phyloP scores from a whole-genome alignment of 495 filamentous ascomycete species.

The Penicillium atrosanguineum region DNA sequence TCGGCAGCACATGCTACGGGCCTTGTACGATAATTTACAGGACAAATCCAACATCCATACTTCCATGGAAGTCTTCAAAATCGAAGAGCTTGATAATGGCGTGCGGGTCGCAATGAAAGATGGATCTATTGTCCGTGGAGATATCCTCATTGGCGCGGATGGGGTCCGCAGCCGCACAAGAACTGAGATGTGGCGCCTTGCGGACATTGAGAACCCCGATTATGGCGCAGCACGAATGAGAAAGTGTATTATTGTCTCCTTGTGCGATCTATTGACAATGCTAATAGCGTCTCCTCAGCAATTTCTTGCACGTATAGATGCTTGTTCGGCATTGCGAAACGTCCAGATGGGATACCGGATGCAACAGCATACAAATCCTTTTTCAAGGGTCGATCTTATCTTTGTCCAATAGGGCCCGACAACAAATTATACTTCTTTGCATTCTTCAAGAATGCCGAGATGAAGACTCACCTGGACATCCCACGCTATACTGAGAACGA shows the following conservation, averaged over 20 bases:
- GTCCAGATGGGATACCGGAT: not conserved
- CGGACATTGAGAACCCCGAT: slow-evolving; percentile 7
- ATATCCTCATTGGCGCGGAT: slow-evolving; percentile 47
- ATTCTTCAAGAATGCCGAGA: slow-evolving; percentile 5
- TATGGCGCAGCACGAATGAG: not conserved
- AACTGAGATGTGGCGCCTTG: slow-evolving; percentile 36
- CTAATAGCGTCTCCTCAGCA: not conserved
- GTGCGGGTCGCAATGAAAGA: slow-evolving; percentile 12
- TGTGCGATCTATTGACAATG: not conserved
- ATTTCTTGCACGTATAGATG: slow-evolving; percentile 11
- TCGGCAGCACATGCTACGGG: slow-evolving; percentile 22
- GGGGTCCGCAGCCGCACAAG: slow-evolving; percentile 45
- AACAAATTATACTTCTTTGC: slow-evolving; percentile 6
- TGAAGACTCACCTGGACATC: not conserved
- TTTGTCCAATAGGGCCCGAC: not conserved
- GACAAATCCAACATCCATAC: slow-evolving; percentile 14
- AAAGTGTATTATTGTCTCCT: not conserved
- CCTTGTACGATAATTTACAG: slow-evolving; percentile 15
- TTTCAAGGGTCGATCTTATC: slow-evolving; percentile 7
- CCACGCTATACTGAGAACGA: not conserved
- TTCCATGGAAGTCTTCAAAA: slow-evolving; percentile 5
- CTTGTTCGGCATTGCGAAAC: slow-evolving; percentile 12
- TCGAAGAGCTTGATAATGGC: slow-evolving; percentile 5
- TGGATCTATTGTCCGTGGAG: slow-evolving; percentile 34
- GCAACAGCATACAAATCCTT: not conserved